Evolutionary conservation across 306 rosid genomes (phyloP).

Genomic region (Sophora flavescens): DNA sequence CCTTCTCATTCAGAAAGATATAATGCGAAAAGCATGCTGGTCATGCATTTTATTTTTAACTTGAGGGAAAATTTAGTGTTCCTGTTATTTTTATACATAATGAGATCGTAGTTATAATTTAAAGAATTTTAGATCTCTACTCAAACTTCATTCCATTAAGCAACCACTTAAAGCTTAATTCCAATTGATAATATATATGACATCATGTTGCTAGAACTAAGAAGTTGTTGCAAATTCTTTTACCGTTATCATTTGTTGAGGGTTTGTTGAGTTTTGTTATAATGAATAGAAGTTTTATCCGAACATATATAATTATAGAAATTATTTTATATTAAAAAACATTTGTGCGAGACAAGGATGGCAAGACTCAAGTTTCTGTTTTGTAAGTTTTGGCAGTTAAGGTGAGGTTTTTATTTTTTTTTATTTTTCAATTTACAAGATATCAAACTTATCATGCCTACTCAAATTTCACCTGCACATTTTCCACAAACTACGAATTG

Average conservation of each 20-base stretch:
- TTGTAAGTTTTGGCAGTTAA: too few relatives aligned
- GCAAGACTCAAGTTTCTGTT: too few relatives aligned
- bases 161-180: too few relatives aligned
- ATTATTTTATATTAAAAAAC: background rate
- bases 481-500: too few relatives aligned
- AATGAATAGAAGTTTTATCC: background rate
- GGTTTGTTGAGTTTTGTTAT: background rate
- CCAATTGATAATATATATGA: background rate
- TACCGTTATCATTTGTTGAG: background rate
- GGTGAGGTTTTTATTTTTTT: too few relatives aligned
- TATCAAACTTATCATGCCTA: too few relatives aligned
- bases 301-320: background rate
- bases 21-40: background rate
- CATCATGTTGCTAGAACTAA: background rate
- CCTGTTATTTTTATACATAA: background rate
- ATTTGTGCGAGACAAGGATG: too few relatives aligned
- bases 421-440: too few relatives aligned
- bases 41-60: background rate
- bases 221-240: background rate
- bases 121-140: too few relatives aligned
- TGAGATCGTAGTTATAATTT: background rate
- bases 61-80: background rate
- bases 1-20: conserved; percentile 1
- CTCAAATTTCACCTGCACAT: too few relatives aligned
- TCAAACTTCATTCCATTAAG: too few relatives aligned